A percentile compares a stretch with the other conserved stretches of the same genome.
Conservation (phyloP, 768 basidiomycete genomes). For the Lentinula boryana region DNA sequence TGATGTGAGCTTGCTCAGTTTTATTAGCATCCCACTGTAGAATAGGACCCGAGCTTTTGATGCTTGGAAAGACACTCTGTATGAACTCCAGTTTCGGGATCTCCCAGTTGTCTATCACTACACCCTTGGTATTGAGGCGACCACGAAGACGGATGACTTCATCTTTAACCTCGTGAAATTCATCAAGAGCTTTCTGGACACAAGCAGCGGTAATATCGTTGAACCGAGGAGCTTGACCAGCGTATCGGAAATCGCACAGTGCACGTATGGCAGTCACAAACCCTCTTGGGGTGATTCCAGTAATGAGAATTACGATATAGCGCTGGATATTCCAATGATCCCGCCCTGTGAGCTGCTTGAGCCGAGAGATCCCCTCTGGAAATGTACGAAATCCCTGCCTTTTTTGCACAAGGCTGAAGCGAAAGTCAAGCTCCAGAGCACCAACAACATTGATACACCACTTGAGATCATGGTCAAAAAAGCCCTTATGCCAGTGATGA, state of each 20-base stretch:
- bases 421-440: neutral
- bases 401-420: constrained; percentile 22
- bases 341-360: constrained; percentile 36
- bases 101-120: constrained; percentile 19
- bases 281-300: constrained; percentile 20
- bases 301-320: constrained; percentile 27
- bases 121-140: neutral
- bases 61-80: constrained; percentile 23
- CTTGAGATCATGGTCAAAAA: neutral
- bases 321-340: constrained; percentile 32
- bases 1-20: constrained; percentile 20
- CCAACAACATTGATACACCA: neutral
- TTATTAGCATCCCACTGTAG: constrained; percentile 29
- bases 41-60: constrained; percentile 20
- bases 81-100: constrained; percentile 38
- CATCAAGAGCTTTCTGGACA: constrained; percentile 10
- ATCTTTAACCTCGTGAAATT: neutral
- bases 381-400: constrained; percentile 31
- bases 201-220: constrained; percentile 11
- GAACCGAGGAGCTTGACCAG: constrained; percentile 24
- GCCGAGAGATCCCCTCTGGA: constrained; percentile 25
- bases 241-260: constrained; percentile 30
- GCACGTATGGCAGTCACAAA: constrained; percentile 27
- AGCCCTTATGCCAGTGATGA: neutral
- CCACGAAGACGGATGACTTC: neutral